A percentile compares a stretch with the other conserved stretches of the same genome.
phyloP scores from a whole-genome alignment of 805 yeast genomes.

The Ogataea dorogensis region DNA sequence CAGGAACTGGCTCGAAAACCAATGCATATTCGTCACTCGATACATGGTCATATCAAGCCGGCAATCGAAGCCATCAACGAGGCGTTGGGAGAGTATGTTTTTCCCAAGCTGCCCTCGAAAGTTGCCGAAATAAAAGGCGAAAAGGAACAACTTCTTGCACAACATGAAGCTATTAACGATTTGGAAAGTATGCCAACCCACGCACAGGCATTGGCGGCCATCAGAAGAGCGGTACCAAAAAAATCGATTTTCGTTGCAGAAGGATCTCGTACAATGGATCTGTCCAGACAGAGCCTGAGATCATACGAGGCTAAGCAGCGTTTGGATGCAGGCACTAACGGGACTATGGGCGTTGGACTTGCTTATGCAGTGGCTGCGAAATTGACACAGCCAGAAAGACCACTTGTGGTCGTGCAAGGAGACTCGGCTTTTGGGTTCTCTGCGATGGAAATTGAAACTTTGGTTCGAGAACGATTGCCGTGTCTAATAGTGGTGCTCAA shows the following conservation, averaged over 20 bases:
- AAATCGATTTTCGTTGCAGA: slow-evolving; percentile 52
- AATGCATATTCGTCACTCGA: slow-evolving; percentile 11
- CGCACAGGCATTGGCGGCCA: slow-evolving; percentile 50
- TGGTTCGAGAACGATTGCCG: slow-evolving; percentile 53
- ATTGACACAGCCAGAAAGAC: slow-evolving; percentile 39
- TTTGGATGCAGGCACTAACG: slow-evolving; percentile 73
- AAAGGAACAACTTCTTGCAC: slow-evolving; percentile 34
- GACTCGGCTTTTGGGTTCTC: slow-evolving; percentile 79
- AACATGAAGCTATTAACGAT: slow-evolving; percentile 31
- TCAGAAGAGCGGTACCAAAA: slow-evolving; percentile 35
- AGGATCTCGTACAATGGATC: slow-evolving; percentile 80
- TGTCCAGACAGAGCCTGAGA: slow-evolving; percentile 61
- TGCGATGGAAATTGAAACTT: slow-evolving; percentile 71
- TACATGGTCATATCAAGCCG: slow-evolving; percentile 48
- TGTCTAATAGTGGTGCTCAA: slow-evolving; percentile 64
- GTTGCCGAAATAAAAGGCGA: slow-evolving; percentile 30
- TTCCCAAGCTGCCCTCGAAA: slow-evolving; percentile 31
- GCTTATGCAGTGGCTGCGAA: slow-evolving; percentile 70
- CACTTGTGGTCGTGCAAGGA: slow-evolving; percentile 63
- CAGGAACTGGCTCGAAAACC: slow-evolving; percentile 41
- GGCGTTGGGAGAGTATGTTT: slow-evolving; percentile 20
- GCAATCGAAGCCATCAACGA: slow-evolving; percentile 38
- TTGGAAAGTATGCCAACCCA: slow-evolving; percentile 40
- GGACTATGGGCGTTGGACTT: slow-evolving; percentile 75
- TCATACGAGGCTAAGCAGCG: slow-evolving; percentile 50